These are phyloP conservation scores for Spathaspora gorwiae DNA, from an alignment of 805 yeast species.

Conservation along the genomic window DNA sequence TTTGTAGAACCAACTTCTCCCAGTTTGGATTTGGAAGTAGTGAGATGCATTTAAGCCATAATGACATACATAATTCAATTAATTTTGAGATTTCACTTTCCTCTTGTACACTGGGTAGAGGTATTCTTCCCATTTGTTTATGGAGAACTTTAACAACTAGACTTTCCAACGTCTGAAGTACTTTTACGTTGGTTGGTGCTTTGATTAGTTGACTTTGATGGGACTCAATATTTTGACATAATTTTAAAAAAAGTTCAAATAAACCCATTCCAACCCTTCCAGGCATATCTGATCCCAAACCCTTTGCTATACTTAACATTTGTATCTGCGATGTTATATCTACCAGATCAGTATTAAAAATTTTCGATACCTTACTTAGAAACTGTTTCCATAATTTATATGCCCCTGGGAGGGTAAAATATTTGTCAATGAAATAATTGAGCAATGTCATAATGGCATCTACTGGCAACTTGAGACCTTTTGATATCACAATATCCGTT, in stretches of 20 bases:
- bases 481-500: conserved; percentile 13
- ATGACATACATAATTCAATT: conserved; percentile 23
- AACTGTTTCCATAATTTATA: conserved; percentile 13
- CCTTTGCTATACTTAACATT: not conserved
- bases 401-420: conserved; percentile 13
- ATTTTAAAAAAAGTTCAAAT: not conserved
- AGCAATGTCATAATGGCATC: conserved; percentile 15
- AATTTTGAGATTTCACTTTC: conserved; percentile 17
- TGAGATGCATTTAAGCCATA: conserved; percentile 25
- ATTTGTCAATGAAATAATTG: conserved; percentile 8
- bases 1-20: conserved; percentile 34
- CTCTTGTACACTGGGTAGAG: conserved; percentile 18
- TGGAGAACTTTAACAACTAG: conserved; percentile 11
- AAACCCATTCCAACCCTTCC: conserved; percentile 1
- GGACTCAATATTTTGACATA: not conserved
- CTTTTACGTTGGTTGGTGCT: not conserved
- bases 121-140: conserved; percentile 32
- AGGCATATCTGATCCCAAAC: conserved; percentile 1
- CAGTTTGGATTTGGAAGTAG: conserved; percentile 21
- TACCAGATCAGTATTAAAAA: not conserved
- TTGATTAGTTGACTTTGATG: not conserved
- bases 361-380: not conserved
- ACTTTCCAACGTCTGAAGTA: not conserved
- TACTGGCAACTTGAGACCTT: conserved; percentile 14
- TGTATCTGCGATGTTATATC: not conserved